These are phyloP conservation scores for Eremothecium sinecaudum DNA, from an alignment of 1,139 yeast species.

Conservation along the genomic window DNA sequence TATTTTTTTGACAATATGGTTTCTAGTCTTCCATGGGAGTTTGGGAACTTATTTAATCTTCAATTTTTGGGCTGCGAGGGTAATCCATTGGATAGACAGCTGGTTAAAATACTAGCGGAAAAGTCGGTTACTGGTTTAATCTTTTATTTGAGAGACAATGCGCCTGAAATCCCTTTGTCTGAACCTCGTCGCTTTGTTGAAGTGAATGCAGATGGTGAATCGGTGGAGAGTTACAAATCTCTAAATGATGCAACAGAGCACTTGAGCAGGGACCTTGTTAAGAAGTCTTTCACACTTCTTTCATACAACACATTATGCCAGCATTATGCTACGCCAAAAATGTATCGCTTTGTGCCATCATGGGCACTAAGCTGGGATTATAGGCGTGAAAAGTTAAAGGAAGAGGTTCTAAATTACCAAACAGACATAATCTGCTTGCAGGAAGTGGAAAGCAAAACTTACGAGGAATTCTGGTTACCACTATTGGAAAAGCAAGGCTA, in stretches of 20 bases:
- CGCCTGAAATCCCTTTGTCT: constrained; percentile 57
- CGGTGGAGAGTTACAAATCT: constrained; percentile 34
- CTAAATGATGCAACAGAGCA: constrained; percentile 30
- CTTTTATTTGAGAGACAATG: constrained; percentile 69
- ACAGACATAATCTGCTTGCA: constrained; percentile 85
- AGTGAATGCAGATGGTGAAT: constrained; percentile 68
- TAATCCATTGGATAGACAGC: constrained; percentile 63
- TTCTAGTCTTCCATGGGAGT: constrained; percentile 64
- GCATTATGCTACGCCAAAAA: constrained; percentile 83
- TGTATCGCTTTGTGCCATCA: constrained; percentile 91
- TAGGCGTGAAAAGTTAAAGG: constrained; percentile 64
- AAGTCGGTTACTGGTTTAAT: constrained; percentile 82
- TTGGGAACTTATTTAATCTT: constrained; percentile 78
- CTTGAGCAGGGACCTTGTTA: constrained; percentile 24
- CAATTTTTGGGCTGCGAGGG: constrained; percentile 91
- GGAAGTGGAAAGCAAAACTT: constrained; percentile 86
- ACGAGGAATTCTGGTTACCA: constrained; percentile 80
- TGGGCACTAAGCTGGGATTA: constrained; percentile 98
- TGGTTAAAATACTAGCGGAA: constrained; percentile 61
- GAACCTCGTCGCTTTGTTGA: constrained; percentile 75
- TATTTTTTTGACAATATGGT: constrained; percentile 84
- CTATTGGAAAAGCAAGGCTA: constrained; percentile 66
- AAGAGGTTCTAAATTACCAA: constrained; percentile 55
- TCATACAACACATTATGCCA: constrained; percentile 91
- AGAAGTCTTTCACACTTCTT: constrained; percentile 58